These are phyloP conservation scores for Nakaseomyces delphensis DNA, from an alignment of 1,139 yeast genomes.

Conservation along the genomic window DNA sequence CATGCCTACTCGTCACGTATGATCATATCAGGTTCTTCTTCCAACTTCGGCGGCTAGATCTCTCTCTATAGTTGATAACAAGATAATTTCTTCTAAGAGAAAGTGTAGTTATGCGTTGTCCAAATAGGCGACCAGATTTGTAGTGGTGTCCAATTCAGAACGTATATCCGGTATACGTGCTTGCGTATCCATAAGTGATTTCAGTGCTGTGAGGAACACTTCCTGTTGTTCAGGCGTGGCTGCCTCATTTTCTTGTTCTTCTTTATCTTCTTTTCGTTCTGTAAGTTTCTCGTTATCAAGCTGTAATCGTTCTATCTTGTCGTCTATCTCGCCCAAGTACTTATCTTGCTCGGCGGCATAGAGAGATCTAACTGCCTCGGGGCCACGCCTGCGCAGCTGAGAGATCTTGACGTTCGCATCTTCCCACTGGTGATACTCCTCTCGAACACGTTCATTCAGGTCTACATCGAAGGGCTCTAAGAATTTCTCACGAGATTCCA, in stretches of 20 bases:
- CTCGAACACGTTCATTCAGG: constrained; percentile 46
- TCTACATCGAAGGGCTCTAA: constrained; percentile 58
- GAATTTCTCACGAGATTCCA: constrained; percentile 25
- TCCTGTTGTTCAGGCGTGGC: not conserved
- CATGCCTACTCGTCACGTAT: too few relatives aligned
- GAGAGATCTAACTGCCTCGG: constrained; percentile 30
- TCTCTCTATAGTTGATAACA: too few relatives aligned
- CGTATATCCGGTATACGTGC: constrained; percentile 17
- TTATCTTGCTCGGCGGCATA: constrained; percentile 25
- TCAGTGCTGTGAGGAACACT: constrained; percentile 2
- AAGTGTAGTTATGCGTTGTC: not conserved
- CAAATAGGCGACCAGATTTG: not conserved
- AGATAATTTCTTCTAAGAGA: too few relatives aligned
- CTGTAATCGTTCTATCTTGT: constrained; percentile 11
- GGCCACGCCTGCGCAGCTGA: constrained; percentile 45
- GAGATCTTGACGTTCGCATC: constrained; percentile 48
- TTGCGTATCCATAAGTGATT: constrained; percentile 13
- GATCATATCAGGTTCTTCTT: too few relatives aligned
- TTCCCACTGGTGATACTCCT: constrained; percentile 47
- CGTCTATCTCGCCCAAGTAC: constrained; percentile 22
- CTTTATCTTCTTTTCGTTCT: constrained; percentile 12
- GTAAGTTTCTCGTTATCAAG: not conserved
- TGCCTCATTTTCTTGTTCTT: constrained; percentile 11
- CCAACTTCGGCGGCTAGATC: too few relatives aligned
- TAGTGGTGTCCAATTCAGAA: constrained; percentile 12